Conservation (phyloP, 192 early-diverging fungal genomes). For the Geranomyces variabilis region DNA sequence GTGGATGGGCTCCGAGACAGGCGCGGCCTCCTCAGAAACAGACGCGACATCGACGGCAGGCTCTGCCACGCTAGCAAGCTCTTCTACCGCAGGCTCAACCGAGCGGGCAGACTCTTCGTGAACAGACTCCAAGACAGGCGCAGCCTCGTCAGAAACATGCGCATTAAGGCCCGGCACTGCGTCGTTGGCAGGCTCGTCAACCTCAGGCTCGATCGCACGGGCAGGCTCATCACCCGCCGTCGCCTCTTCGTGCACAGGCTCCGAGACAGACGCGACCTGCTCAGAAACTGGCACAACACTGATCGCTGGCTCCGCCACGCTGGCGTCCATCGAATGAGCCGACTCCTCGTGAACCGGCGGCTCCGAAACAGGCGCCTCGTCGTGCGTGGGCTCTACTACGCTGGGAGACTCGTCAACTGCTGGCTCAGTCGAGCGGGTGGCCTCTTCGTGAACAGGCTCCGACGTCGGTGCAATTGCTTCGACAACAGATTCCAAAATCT, state of each 20-base stretch:
- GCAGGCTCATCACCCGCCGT: neutral
- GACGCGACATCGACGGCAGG: neutral
- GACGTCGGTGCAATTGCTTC: neutral
- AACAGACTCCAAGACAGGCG: neutral
- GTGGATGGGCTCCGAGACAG: neutral
- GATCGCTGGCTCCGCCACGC: neutral
- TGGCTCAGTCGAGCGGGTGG: neutral
- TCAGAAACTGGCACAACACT: neutral
- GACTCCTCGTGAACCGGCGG: no score
- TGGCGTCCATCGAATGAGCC: no score
- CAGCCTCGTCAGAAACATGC: neutral
- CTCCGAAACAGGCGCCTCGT: no score
- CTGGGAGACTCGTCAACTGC: neutral
- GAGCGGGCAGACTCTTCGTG: neutral
- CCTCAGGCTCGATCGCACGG: slow-evolving; percentile 2
- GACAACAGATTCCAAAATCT: no score
- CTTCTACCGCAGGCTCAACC: neutral
- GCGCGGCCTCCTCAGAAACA: neutral
- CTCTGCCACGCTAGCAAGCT: neutral
- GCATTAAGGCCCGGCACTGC: neutral
- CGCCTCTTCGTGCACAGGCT: neutral
- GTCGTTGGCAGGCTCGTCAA: neutral
- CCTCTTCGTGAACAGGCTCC: neutral
- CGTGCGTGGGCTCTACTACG: slow-evolving; percentile 1
- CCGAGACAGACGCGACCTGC: neutral